These are phyloP conservation scores for Pichia thaimueangensis DNA, from an alignment of 805 yeast genomes.

Conservation along the genomic window DNA sequence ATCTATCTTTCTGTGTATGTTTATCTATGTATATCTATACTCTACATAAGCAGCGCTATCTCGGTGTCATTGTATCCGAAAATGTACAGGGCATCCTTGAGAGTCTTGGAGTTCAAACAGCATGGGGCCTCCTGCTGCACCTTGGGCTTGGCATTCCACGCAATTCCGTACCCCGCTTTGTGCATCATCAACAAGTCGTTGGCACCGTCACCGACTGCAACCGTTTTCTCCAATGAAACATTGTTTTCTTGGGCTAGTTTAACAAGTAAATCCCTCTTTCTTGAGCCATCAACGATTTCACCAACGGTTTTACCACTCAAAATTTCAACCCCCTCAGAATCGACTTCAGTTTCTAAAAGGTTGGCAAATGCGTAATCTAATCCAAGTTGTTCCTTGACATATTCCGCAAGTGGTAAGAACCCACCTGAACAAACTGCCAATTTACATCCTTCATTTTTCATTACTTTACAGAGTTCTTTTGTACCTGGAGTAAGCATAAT, in stretches of 20 bases:
- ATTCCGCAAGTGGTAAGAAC: conserved; percentile 78
- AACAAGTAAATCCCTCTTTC: conserved; percentile 67
- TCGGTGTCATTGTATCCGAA: conserved; percentile 65
- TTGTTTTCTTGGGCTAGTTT: conserved; percentile 52
- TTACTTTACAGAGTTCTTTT: conserved; percentile 53
- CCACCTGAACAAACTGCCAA: conserved; percentile 94
- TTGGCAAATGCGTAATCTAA: conserved; percentile 91
- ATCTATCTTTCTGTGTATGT: background rate
- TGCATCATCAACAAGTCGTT: conserved; percentile 92
- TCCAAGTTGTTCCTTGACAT: conserved; percentile 58
- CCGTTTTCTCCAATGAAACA: conserved; percentile 46
- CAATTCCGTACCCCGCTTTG: conserved; percentile 87
- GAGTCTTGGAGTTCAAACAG: conserved; percentile 64
- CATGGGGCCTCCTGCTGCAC: conserved; percentile 84
- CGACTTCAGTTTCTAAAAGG: conserved; percentile 42
- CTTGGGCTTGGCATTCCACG: conserved; percentile 95
- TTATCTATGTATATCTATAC: too few relatives aligned
- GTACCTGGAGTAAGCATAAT: conserved; percentile 84
- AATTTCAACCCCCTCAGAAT: conserved; percentile 33
- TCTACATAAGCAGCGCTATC: conserved; percentile 24
- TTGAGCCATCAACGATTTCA: conserved; percentile 76
- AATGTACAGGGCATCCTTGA: conserved; percentile 73
- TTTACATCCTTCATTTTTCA: conserved; percentile 56
- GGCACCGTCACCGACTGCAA: conserved; percentile 97
- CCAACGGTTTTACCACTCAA: conserved; percentile 79